phyloP scores from a whole-genome alignment of 495 filamentous ascomycete genomes.

The Podospora sp. region DNA sequence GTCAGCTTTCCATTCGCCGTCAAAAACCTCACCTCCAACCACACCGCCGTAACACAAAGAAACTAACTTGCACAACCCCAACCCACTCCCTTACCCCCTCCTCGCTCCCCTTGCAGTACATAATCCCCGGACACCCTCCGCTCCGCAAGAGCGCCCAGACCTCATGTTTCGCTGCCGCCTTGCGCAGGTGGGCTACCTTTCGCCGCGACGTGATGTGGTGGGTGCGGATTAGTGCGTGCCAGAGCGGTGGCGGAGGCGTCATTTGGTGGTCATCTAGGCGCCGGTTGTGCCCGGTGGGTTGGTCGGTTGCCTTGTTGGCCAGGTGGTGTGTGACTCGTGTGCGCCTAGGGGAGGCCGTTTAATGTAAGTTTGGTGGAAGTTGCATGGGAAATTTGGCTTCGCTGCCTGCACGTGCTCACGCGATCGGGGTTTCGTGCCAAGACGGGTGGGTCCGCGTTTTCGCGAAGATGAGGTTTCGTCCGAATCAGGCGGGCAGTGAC shows the following conservation, averaged over 20 bases:
- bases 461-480: neutral
- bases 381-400: neutral
- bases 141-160: conserved; percentile 66
- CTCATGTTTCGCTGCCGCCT: conserved; percentile 58
- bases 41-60: neutral
- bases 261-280: too few species aligned
- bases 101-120: conserved; percentile 70
- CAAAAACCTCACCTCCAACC: neutral
- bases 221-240: conserved; percentile 68
- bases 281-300: too few species aligned
- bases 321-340: too few species aligned
- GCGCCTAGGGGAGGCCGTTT: too few species aligned
- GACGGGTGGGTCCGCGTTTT: neutral
- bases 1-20: too few species aligned
- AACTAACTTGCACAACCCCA: conserved; percentile 36
- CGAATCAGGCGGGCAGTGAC: neutral
- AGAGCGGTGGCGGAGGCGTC: neutral
- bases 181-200: conserved; percentile 67
- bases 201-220: conserved; percentile 84
- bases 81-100: conserved; percentile 42
- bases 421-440: neutral
- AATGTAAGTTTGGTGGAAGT: too few species aligned
- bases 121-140: conserved; percentile 70
- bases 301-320: too few species aligned
- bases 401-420: neutral